phyloP scores from a whole-genome alignment of 192 early-diverging fungal genomes.

The Entomortierella beljakovae region DNA sequence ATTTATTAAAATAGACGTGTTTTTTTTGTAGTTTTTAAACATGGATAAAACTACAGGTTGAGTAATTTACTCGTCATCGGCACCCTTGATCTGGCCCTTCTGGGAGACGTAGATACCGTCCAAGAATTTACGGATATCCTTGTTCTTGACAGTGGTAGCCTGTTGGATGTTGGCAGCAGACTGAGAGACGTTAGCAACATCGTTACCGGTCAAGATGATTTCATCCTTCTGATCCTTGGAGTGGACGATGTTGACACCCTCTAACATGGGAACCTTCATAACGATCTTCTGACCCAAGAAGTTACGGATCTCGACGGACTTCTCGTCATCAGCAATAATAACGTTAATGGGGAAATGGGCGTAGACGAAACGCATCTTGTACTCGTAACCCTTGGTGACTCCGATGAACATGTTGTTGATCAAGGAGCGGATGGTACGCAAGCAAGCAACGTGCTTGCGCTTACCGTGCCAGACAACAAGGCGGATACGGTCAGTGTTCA shows the following conservation, averaged over 20 bases:
- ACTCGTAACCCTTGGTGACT: constrained; percentile 98
- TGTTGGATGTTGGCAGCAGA: constrained; percentile 98
- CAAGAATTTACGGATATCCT: constrained; percentile 99
- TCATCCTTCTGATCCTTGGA: constrained; percentile 94
- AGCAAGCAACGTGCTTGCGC: constrained; percentile 98
- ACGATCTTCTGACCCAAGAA: constrained; percentile 97
- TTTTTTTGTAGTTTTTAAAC: constrained; percentile 28
- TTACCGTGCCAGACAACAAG: constrained; percentile 95
- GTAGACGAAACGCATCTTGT: constrained; percentile 99
- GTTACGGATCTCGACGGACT: constrained; percentile 96
- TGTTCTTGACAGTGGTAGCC: constrained; percentile 93
- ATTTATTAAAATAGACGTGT: constrained; percentile 15
- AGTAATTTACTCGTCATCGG: constrained; percentile 66
- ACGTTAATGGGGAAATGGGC: constrained; percentile 99
- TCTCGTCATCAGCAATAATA: constrained; percentile 80
- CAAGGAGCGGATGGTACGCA: constrained; percentile 96
- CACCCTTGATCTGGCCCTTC: constrained; percentile 72
- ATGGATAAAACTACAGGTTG: constrained; percentile 10
- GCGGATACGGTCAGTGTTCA: constrained; percentile 75
- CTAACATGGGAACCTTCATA: constrained; percentile 86
- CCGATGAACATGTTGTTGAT: constrained; percentile 98
- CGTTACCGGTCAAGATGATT: constrained; percentile 92
- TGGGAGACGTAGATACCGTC: constrained; percentile 98
- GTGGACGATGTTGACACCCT: constrained; percentile 83
- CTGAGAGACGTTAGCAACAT: constrained; percentile 94